Evolutionary conservation across 768 basidiomycete genomes (phyloP), one percentile per base, ranked within the genome.

Genomic region (Tulasnella sp.): DNA sequence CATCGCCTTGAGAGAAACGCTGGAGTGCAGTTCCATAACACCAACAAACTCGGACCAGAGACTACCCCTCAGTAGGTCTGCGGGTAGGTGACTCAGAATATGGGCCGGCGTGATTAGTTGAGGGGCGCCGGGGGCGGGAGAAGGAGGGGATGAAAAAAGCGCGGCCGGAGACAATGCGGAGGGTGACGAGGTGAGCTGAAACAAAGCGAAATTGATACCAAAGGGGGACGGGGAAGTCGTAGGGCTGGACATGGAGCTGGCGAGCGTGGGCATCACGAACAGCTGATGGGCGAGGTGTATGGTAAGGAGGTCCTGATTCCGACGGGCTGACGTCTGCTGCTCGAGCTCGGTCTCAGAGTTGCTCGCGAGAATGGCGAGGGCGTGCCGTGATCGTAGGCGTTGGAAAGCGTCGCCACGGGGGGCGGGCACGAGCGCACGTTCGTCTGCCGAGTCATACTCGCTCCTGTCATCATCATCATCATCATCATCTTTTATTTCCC

Each of bases 91-190:
- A 43, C 22, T 44, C 10, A 56, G 34, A 38, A 38, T 25, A 43
- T 56, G 54, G 31, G 42, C 43, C 24, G 54, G 54, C 10, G 54
- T 56, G 12, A 56, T 43, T n/a, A 56, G 54, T 24, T 29, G 54
- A 43, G 41, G 43, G 7, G 8, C n/a, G 34, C 49, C 46, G 12
- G n/a, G 21, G 8, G 38, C 10, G 22, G 68, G 0, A 61, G 17
- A 19, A 43, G 34, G 15, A 57, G 60, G 5, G 42, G 45, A 24
- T 24, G 30, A 22, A 45, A 60, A 65, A 62, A 29, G 63, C 58
- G 2, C 52, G 59, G 4, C 72, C 71, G 56, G 62, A 57, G 29
- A 70, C 5, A 73, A 2, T 71, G 68, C 1, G 70, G 70, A 24
- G 21, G 19, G 46, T 7, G 46, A n/a, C 5, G 24, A 7, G 46